Conservation (phyloP, 2,329 filamentous ascomycete genomes). For the Immersiporthe knoxdaviesiana region DNA sequence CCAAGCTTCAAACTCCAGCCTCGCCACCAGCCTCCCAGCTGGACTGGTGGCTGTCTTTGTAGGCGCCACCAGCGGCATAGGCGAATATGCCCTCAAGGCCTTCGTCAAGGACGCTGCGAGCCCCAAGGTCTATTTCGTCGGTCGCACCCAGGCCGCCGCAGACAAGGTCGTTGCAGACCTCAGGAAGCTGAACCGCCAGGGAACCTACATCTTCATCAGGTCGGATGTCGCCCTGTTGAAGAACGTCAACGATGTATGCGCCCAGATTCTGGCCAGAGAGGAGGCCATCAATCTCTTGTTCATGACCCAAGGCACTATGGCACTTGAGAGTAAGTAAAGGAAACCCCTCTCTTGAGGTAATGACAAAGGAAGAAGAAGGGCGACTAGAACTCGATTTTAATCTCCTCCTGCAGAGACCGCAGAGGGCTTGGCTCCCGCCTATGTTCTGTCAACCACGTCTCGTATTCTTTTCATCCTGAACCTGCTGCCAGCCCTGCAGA, state of each 20-base stretch:
- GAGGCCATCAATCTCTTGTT: slow-evolving; percentile 51
- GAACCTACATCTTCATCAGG: slow-evolving; percentile 51
- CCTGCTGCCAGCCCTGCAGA: slow-evolving; percentile 57
- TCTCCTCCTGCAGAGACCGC: slow-evolving; percentile 32
- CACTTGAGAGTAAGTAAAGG: slow-evolving; percentile 32
- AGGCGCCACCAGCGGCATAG: slow-evolving; percentile 60
- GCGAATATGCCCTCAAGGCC: slow-evolving; percentile 46
- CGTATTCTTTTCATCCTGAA: slow-evolving; percentile 59
- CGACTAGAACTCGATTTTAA: background rate
- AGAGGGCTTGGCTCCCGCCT: slow-evolving; percentile 56
- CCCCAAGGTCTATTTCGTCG: slow-evolving; percentile 57
- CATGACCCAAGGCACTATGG: slow-evolving; percentile 44
- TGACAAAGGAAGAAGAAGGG: slow-evolving; percentile 45
- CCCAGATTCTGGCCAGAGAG: slow-evolving; percentile 49
- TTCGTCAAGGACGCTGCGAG: slow-evolving; percentile 45
- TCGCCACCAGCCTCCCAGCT: slow-evolving; percentile 34
- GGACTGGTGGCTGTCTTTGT: slow-evolving; percentile 53
- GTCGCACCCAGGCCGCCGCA: slow-evolving; percentile 45
- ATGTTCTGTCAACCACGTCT: background rate
- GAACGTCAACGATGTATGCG: slow-evolving; percentile 53
- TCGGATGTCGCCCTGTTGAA: slow-evolving; percentile 54
- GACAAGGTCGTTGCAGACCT: slow-evolving; percentile 44
- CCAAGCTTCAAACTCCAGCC: slow-evolving; percentile 1
- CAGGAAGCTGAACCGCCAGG: slow-evolving; percentile 46
- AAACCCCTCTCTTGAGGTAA: background rate